Conservation (phyloP, 2,329 filamentous ascomycete species). For the Leptoxyphium fumago region DNA sequence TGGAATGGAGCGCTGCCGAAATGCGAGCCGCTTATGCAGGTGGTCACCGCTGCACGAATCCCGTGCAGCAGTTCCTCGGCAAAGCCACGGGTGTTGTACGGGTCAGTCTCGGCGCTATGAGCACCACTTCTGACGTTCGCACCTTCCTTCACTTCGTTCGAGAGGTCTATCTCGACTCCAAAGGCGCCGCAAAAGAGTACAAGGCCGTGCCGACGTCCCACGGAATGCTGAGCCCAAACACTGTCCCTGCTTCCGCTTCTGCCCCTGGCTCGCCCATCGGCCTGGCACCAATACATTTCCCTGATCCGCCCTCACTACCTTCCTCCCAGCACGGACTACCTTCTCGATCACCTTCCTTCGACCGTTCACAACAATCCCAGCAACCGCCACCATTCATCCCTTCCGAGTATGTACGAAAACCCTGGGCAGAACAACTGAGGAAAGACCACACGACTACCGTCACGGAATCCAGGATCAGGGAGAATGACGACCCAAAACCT, state of each 20-base stretch:
- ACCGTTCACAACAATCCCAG: slow-evolving; percentile 12
- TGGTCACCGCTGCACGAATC: slow-evolving; percentile 44
- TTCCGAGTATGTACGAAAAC: slow-evolving; percentile 18
- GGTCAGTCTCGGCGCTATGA: slow-evolving; percentile 48
- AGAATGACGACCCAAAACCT: slow-evolving; percentile 14
- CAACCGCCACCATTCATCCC: slow-evolving; percentile 16
- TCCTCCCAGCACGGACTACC: slow-evolving; percentile 2
- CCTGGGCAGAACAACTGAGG: slow-evolving; percentile 19
- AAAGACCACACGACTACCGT: slow-evolving; percentile 9
- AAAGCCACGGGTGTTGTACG: slow-evolving; percentile 46
- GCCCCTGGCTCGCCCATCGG: not conserved
- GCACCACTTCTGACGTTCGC: slow-evolving; percentile 41
- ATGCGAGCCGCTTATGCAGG: slow-evolving; percentile 39
- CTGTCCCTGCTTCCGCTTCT: not conserved
- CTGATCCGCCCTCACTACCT: not conserved
- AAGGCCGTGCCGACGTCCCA: not conserved
- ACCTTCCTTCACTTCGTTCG: slow-evolving; percentile 40
- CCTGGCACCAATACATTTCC: not conserved
- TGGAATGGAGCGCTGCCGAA: slow-evolving; percentile 39
- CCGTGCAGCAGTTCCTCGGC: slow-evolving; percentile 38
- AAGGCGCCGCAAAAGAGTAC: not conserved
- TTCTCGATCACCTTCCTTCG: slow-evolving; percentile 4
- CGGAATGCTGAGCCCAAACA: not conserved
- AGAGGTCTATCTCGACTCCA: slow-evolving; percentile 15
- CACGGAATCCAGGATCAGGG: slow-evolving; percentile 17